phyloP scores from a whole-genome alignment of 495 filamentous ascomycete species.

The Paragyromitra xinjiangensis region DNA sequence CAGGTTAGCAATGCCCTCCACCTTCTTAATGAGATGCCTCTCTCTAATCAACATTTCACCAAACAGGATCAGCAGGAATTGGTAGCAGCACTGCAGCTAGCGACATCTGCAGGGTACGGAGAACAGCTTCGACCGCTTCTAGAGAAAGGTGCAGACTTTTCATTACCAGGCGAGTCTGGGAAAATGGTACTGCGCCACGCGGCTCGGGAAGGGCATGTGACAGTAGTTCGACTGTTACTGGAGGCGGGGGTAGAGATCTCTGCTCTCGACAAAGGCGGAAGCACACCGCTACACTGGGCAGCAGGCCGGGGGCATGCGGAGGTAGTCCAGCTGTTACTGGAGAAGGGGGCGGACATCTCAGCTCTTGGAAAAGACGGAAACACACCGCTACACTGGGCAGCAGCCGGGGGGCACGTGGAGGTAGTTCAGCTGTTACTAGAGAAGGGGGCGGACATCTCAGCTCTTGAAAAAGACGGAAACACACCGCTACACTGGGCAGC shows the following conservation, averaged over 20 bases:
- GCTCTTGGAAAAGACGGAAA: background rate
- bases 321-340: background rate
- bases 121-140: background rate
- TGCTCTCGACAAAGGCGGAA: background rate
- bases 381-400: background rate
- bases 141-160: background rate
- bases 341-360: background rate
- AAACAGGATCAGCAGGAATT: background rate
- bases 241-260: background rate
- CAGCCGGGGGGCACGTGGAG: background rate
- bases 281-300: background rate
- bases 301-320: background rate
- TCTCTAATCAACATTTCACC: background rate
- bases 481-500: background rate
- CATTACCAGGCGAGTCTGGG: background rate
- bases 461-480: background rate
- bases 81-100: background rate
- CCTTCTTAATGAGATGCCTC: background rate
- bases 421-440: background rate
- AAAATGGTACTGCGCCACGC: background rate
- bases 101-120: background rate
- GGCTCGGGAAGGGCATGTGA: too few relatives aligned
- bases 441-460: background rate
- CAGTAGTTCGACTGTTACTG: background rate
- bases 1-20: background rate